These are phyloP conservation scores for Anthracocystis panici-leucophaei DNA, from an alignment of 1,284 basidiomycete species.

Conservation along the genomic window DNA sequence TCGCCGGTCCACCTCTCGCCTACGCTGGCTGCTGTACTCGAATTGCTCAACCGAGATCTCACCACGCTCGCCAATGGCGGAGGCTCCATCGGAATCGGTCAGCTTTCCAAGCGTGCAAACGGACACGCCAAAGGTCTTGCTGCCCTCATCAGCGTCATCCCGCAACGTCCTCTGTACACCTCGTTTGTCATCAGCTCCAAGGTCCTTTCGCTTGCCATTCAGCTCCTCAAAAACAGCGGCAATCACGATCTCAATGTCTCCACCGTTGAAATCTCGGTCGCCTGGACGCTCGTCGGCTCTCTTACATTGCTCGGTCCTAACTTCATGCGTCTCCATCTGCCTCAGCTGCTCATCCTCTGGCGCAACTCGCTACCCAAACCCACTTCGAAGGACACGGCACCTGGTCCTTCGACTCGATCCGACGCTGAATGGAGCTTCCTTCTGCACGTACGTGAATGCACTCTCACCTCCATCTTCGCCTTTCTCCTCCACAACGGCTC, in stretches of 20 bases:
- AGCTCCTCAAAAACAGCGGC: slow-evolving; percentile 87
- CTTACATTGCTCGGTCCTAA: slow-evolving; percentile 93
- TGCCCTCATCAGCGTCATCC: slow-evolving; percentile 85
- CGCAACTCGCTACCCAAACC: slow-evolving; percentile 95
- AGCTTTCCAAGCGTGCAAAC: slow-evolving; percentile 81
- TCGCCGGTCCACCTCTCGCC: slow-evolving; percentile 86
- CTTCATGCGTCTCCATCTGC: slow-evolving; percentile 90
- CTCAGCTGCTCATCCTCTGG: slow-evolving; percentile 94
- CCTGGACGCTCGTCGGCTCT: slow-evolving; percentile 91
- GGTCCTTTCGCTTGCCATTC: slow-evolving; percentile 89
- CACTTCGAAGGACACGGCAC: slow-evolving; percentile 81
- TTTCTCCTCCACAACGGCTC: slow-evolving; percentile 80
- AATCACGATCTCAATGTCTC: slow-evolving; percentile 89
- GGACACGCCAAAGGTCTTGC: slow-evolving; percentile 91
- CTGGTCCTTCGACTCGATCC: slow-evolving; percentile 74
- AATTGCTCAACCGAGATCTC: slow-evolving; percentile 85
- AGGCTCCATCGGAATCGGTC: slow-evolving; percentile 72
- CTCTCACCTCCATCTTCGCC: slow-evolving; percentile 86
- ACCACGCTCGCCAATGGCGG: slow-evolving; percentile 70
- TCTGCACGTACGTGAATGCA: slow-evolving; percentile 88
- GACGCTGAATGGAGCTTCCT: slow-evolving; percentile 88
- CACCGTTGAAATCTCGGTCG: slow-evolving; percentile 87
- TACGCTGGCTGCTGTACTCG: slow-evolving; percentile 80
- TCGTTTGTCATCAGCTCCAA: slow-evolving; percentile 92
- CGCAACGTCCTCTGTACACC: slow-evolving; percentile 88